Evolutionary conservation across 441 rosid species (phyloP).

Genomic region (Populus hybrid): DNA sequence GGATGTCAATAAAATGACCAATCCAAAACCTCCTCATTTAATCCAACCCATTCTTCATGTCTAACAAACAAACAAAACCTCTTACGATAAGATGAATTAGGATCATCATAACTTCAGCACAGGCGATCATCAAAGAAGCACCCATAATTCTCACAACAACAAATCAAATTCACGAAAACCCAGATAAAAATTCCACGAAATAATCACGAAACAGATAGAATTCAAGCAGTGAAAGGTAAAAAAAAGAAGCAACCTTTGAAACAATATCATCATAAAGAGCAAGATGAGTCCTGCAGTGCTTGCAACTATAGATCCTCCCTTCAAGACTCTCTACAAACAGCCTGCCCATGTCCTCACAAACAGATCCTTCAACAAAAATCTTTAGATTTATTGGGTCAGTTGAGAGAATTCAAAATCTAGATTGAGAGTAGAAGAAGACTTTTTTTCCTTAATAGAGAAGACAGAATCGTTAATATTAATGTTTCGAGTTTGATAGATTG

Average conservation of each 20-base stretch:
- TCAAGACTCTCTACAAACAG: conserved; percentile 78
- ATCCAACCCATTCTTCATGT: background rate
- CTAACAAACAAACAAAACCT: background rate
- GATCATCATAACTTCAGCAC: conserved; percentile 2
- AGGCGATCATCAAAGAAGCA: conserved; percentile 1
- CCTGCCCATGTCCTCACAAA: conserved; percentile 70
- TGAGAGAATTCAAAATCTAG: background rate
- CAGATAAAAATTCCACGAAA: conserved; percentile 25
- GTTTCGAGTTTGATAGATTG: background rate
- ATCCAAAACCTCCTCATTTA: background rate
- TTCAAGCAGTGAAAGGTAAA: background rate
- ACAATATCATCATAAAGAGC: conserved; percentile 71
- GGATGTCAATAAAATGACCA: background rate
- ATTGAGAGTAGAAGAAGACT: background rate
- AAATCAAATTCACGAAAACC: conserved; percentile 21
- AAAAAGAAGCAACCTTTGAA: conserved; percentile 63
- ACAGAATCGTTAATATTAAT: background rate
- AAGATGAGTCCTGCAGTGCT: conserved; percentile 91
- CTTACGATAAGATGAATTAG: background rate
- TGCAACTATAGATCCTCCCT: conserved; percentile 91
- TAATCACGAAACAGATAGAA: conserved; percentile 7
- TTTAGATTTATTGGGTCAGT: background rate
- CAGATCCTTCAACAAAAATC: conserved; percentile 22
- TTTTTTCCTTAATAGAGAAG: background rate
- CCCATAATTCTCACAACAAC: conserved; percentile 3